Conservation (phyloP, 208 protist species). For the Acanthamoeba healyi region DNA sequence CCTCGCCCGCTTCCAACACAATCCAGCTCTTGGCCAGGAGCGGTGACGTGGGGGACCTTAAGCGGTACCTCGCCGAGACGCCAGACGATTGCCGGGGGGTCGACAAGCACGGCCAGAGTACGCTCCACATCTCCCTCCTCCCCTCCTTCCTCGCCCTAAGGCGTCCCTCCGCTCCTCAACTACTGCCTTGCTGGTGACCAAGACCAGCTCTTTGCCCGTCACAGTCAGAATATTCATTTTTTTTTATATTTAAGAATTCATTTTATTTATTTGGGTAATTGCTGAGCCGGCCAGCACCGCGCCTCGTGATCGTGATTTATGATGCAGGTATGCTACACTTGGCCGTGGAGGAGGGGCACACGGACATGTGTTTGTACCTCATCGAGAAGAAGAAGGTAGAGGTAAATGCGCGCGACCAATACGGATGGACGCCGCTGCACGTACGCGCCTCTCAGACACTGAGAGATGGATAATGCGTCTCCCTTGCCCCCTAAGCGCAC, state of each 20-base stretch:
- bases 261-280: too few species aligned
- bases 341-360: slow-evolving; percentile 43
- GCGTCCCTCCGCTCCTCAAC: too few species aligned
- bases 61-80: background rate
- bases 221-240: background rate
- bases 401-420: slow-evolving; percentile 1
- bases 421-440: slow-evolving; percentile 53
- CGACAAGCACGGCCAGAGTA: slow-evolving; percentile 1
- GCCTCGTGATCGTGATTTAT: too few species aligned
- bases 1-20: background rate
- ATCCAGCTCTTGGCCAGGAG: background rate
- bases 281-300: too few species aligned
- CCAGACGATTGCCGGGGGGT: background rate
- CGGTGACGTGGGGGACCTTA: background rate
- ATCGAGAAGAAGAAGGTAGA: slow-evolving; percentile 5
- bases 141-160: too few species aligned
- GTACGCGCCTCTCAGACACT: background rate
- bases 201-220: background rate
- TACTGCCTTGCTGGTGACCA: background rate
- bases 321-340: background rate
- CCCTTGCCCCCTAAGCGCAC: background rate
- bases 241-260: too few species aligned
- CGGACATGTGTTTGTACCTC: slow-evolving; percentile 16
- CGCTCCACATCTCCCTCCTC: background rate
- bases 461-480: background rate